Conservation (phyloP, 2,329 filamentous ascomycete species). For the Exserohilum turcica region DNA sequence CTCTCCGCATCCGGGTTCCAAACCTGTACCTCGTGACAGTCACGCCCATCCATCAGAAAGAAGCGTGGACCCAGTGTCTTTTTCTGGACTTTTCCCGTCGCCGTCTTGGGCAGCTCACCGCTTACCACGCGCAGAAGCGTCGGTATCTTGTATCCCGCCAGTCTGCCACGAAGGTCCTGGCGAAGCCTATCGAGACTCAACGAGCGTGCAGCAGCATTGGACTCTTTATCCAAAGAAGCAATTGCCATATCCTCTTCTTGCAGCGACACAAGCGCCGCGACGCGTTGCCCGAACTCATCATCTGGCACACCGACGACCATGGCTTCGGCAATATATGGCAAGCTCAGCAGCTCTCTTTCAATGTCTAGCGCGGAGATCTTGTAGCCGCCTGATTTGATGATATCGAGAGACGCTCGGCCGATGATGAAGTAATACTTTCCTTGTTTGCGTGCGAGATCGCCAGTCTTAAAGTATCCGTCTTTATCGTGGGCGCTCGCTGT, state of each 20-base stretch:
- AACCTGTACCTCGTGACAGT: conserved; percentile 35
- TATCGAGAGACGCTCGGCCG: conserved; percentile 58
- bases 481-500: conserved; percentile 53
- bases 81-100: conserved; percentile 59
- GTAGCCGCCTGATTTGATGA: conserved; percentile 63
- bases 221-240: conserved; percentile 22
- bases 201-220: conserved; percentile 13
- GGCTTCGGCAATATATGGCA: conserved; percentile 57
- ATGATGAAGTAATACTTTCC: conserved; percentile 59
- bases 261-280: conserved; percentile 58
- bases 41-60: conserved; percentile 41
- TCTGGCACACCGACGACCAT: conserved; percentile 61
- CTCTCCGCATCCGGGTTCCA: conserved; percentile 24
- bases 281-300: conserved; percentile 60
- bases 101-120: conserved; percentile 56
- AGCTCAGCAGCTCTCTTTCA: conserved; percentile 57
- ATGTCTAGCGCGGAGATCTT: conserved; percentile 62
- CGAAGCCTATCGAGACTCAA: conserved; percentile 51
- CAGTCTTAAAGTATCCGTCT: conserved; percentile 58
- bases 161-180: conserved; percentile 50
- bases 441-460: conserved; percentile 50
- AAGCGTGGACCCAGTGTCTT: conserved; percentile 51
- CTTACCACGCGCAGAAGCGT: conserved; percentile 53
- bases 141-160: conserved; percentile 57
- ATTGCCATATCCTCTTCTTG: conserved; percentile 41